Conservation (phyloP, 805 yeast genomes). For the Candida succiphila region DNA sequence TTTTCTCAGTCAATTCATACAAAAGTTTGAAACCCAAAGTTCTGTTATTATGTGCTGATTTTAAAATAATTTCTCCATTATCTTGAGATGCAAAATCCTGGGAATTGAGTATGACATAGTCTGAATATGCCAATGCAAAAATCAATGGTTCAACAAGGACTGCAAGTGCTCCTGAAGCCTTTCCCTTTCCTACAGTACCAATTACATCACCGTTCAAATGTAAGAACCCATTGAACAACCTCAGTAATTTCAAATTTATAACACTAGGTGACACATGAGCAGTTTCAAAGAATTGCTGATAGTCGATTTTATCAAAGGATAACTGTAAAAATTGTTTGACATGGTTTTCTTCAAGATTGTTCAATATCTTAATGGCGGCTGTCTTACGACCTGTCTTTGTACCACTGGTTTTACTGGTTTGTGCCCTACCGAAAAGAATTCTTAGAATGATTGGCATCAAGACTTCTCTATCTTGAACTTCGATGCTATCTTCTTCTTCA, state of each 20-base stretch:
- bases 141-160: conserved; percentile 48
- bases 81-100: conserved; percentile 13
- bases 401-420: conserved; percentile 56
- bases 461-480: conserved; percentile 43
- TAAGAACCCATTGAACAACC: conserved; percentile 55
- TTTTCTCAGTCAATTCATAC: conserved; percentile 38
- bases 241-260: conserved; percentile 25
- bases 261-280: conserved; percentile 11
- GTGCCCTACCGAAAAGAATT: conserved; percentile 81
- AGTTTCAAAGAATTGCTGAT: conserved; percentile 17
- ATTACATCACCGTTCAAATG: conserved; percentile 49
- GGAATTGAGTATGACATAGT: conserved; percentile 23
- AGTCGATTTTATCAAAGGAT: conserved; percentile 46
- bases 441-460: conserved; percentile 70
- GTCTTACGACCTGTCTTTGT: conserved; percentile 62
- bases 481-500: conserved; percentile 42
- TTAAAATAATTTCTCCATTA: conserved; percentile 19
- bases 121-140: conserved; percentile 45
- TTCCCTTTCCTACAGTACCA: conserved; percentile 48
- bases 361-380: conserved; percentile 57
- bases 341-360: conserved; percentile 41
- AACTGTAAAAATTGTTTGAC: conserved; percentile 52
- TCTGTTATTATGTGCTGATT: conserved; percentile 50
- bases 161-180: conserved; percentile 35
- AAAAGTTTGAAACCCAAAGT: conserved; percentile 61